Evolutionary conservation across 2,329 filamentous ascomycete genomes (phyloP).

Genomic region (Thielaviopsis cerberus): DNA sequence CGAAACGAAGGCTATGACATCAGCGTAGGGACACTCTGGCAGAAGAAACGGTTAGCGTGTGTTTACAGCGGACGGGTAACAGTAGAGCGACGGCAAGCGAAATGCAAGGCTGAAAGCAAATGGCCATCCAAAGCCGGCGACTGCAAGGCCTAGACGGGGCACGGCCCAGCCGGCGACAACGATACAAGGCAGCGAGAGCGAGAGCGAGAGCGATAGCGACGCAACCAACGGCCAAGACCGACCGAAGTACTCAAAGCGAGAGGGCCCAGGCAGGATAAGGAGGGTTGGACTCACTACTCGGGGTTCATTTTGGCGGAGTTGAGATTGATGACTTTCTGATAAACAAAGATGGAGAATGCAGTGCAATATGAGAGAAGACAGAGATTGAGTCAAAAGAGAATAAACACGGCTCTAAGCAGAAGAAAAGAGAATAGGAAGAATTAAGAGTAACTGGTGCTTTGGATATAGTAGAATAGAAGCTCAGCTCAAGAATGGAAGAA

Average conservation of each 20-base stretch:
- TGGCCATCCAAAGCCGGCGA: not conserved
- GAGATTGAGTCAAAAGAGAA: not conserved
- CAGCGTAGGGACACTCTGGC: not conserved
- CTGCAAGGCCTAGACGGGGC: not conserved
- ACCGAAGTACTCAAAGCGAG: not conserved
- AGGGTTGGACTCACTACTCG: slow-evolving; percentile 53
- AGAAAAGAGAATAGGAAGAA: not conserved
- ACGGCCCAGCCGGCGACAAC: not conserved
- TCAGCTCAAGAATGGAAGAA: not conserved
- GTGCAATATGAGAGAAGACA: not conserved
- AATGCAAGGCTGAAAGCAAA: not conserved
- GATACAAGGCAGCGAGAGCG: not conserved
- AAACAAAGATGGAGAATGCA: not conserved
- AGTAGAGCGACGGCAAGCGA: not conserved
- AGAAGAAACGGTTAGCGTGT: not conserved
- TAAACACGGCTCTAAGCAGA: not conserved
- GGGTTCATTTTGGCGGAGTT: slow-evolving; percentile 57
- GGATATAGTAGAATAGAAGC: not conserved
- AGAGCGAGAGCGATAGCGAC: not conserved
- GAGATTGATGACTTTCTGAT: slow-evolving; percentile 1
- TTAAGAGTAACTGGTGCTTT: not conserved
- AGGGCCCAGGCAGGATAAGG: not conserved
- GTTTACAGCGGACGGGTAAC: not conserved
- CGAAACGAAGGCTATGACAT: not conserved
- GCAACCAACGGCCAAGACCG: not conserved